A percentile compares a stretch with the other conserved stretches of the same genome.
phyloP scores from a whole-genome alignment of 2,329 filamentous ascomycete species.

The Scedosporium aurantiacum region DNA sequence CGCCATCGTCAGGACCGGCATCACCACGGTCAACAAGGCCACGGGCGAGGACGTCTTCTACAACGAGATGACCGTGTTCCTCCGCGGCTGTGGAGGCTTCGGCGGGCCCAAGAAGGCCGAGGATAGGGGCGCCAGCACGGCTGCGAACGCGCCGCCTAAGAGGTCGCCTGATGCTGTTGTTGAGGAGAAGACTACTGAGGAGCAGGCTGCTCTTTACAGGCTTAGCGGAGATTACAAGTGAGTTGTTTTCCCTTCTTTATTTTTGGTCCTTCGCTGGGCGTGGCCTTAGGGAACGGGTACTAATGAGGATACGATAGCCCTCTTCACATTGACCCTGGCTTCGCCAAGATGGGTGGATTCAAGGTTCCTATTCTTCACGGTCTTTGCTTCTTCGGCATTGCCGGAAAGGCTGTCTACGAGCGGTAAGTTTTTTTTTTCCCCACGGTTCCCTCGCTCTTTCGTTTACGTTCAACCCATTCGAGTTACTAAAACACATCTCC shows the following conservation, averaged over 20 bases:
- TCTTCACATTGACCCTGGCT: constrained; percentile 86
- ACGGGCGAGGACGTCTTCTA: constrained; percentile 91
- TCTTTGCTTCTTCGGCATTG: constrained; percentile 88
- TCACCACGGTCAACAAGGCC: constrained; percentile 72
- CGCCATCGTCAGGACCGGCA: constrained; percentile 69
- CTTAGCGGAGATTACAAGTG: constrained; percentile 86
- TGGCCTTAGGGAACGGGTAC: background rate
- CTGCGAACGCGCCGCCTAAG: constrained; percentile 65
- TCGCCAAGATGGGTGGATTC: constrained; percentile 93
- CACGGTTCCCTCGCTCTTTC: background rate
- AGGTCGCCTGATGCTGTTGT: constrained; percentile 70
- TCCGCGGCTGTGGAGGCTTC: constrained; percentile 84
- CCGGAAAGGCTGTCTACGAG: constrained; percentile 80
- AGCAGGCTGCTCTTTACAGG: constrained; percentile 89
- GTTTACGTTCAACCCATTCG: constrained; percentile 3
- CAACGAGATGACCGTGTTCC: constrained; percentile 89
- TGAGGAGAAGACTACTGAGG: constrained; percentile 75
- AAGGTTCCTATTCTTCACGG: constrained; percentile 90
- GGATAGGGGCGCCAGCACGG: constrained; percentile 71
- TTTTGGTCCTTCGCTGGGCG: too few species aligned
- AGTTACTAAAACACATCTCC: constrained; percentile 1
- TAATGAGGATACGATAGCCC: constrained; percentile 36
- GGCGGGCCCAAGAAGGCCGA: constrained; percentile 67
- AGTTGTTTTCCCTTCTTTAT: constrained; percentile 14
- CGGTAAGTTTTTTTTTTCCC: constrained; percentile 22